Percentiles rank a stretch among this genome's conserved stretches.
These are phyloP conservation scores for Paracamarosporium sp. DNA, from an alignment of 2,329 filamentous ascomycete genomes.

Conservation along the genomic window DNA sequence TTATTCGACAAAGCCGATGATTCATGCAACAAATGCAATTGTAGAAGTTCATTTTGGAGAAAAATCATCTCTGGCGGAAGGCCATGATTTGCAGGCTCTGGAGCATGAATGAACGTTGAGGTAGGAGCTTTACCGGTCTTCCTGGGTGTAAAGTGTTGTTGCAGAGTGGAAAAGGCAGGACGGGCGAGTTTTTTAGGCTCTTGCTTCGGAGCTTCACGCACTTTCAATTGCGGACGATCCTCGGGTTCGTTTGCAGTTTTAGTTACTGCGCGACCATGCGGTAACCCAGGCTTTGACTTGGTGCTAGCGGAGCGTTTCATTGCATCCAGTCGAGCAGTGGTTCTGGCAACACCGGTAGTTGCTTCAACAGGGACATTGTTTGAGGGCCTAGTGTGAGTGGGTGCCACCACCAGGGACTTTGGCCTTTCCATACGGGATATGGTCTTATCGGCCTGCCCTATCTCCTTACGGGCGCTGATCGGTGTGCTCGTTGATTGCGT, in stretches of 20 bases:
- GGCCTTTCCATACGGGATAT: conserved; percentile 25
- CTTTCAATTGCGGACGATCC: conserved; percentile 16
- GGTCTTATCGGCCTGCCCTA: conserved; percentile 13
- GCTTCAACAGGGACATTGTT: conserved; percentile 16
- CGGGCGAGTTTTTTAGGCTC: conserved; percentile 30
- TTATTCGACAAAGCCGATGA: conserved; percentile 25
- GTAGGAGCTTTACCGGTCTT: conserved; percentile 45
- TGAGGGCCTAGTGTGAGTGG: conserved; percentile 16
- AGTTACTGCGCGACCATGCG: conserved; percentile 14
- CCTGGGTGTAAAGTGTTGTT: conserved; percentile 49
- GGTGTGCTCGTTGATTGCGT: conserved; percentile 34
- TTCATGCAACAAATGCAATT: conserved; percentile 46
- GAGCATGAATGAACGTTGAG: conserved; percentile 43
- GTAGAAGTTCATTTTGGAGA: conserved; percentile 47
- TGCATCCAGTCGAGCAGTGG: conserved; percentile 30
- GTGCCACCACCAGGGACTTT: conserved; percentile 28
- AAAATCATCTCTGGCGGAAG: conserved; percentile 37
- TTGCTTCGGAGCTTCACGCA: conserved; percentile 26
- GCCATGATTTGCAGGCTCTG: conserved; percentile 21
- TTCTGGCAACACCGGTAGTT: conserved; percentile 14
- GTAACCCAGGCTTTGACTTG: conserved; percentile 22
- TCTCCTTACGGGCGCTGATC: conserved; percentile 19
- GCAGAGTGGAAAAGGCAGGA: conserved; percentile 46
- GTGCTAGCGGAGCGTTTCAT: conserved; percentile 34
- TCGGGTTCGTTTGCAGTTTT: conserved; percentile 17